These are phyloP conservation scores for Staphylotrichum longicolle DNA, from an alignment of 495 filamentous ascomycete species.

Conservation along the genomic window DNA sequence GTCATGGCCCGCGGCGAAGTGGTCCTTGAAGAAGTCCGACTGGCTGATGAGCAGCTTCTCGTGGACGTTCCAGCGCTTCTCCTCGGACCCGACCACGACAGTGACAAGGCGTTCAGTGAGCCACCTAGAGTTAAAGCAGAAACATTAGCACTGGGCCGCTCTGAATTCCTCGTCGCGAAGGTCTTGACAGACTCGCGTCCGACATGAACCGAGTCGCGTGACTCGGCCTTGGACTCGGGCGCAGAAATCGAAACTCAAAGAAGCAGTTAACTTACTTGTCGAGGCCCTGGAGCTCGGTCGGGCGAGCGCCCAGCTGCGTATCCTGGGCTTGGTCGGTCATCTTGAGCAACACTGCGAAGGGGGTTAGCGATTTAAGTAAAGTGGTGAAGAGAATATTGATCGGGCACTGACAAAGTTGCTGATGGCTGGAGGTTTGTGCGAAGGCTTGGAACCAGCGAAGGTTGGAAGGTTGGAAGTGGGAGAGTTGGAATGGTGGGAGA, in stretches of 20 bases:
- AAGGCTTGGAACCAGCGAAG: background rate
- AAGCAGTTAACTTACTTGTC: background rate
- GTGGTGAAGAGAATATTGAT: background rate
- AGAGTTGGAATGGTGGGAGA: background rate
- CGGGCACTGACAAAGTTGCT: background rate
- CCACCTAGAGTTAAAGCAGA: conserved; percentile 13
- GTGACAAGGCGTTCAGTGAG: conserved; percentile 29
- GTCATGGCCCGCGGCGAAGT: conserved; percentile 3
- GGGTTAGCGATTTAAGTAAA: background rate
- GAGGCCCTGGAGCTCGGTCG: conserved; percentile 1
- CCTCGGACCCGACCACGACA: conserved; percentile 21
- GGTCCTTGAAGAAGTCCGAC: conserved; percentile 26
- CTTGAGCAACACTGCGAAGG: background rate
- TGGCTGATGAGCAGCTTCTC: conserved; percentile 27
- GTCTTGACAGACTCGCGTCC: too few relatives aligned
- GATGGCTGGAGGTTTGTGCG: background rate
- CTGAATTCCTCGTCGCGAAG: background rate
- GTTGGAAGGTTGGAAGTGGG: background rate
- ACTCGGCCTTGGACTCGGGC: too few relatives aligned
- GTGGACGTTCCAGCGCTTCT: conserved; percentile 27
- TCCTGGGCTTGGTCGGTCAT: background rate
- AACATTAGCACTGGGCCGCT: background rate
- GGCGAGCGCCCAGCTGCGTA: background rate
- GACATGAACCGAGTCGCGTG: too few relatives aligned
- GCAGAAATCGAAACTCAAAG: too few relatives aligned